Conservation (phyloP, 345 rosid species). For the Sisymbrium altissimum region DNA sequence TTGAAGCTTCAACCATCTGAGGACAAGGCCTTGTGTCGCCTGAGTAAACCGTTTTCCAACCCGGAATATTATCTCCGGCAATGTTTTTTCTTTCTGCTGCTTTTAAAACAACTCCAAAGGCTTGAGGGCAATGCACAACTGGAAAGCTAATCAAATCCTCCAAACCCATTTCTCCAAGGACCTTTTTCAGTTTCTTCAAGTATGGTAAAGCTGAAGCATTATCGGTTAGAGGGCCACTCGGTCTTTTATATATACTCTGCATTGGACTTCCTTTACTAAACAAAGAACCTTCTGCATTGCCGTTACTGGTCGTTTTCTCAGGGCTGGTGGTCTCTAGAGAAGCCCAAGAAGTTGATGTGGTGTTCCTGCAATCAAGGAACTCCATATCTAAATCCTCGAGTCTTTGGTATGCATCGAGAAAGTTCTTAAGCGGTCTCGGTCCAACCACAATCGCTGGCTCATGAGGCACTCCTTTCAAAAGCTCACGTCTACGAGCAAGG, state of each 20-base stretch:
- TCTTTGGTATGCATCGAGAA: conserved; percentile 79
- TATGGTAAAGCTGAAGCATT: conserved; percentile 43
- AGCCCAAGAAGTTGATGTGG: conserved; percentile 62
- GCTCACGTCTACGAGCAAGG: conserved; percentile 72
- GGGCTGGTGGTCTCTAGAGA: conserved; percentile 37
- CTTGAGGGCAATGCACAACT: conserved; percentile 97
- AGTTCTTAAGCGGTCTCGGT: conserved; percentile 80
- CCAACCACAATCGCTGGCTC: conserved; percentile 88
- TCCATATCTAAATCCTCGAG: conserved; percentile 91
- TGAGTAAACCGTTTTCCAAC: conserved; percentile 94
- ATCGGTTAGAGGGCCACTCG: conserved; percentile 48
- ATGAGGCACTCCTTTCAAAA: conserved; percentile 58
- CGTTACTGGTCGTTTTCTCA: conserved; percentile 23
- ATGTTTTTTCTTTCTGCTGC: conserved; percentile 68
- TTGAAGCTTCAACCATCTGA: conserved; percentile 66
- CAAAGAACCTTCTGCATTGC: conserved; percentile 40
- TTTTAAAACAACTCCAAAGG: conserved; percentile 73
- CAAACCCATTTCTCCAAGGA: conserved; percentile 64
- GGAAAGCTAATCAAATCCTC: conserved; percentile 77
- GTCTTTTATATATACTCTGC: conserved; percentile 72
- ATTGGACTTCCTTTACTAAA: conserved; percentile 62
- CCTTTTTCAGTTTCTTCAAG: conserved; percentile 50
- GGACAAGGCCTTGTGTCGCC: conserved; percentile 99
- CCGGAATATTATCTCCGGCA: conserved; percentile 67
- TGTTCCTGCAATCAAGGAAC: conserved; percentile 85